A percentile compares a stretch with the other conserved stretches of the same genome.
phyloP scores from a whole-genome alignment of 345 rosid genomes.

The Erucastrum elatum region DNA sequence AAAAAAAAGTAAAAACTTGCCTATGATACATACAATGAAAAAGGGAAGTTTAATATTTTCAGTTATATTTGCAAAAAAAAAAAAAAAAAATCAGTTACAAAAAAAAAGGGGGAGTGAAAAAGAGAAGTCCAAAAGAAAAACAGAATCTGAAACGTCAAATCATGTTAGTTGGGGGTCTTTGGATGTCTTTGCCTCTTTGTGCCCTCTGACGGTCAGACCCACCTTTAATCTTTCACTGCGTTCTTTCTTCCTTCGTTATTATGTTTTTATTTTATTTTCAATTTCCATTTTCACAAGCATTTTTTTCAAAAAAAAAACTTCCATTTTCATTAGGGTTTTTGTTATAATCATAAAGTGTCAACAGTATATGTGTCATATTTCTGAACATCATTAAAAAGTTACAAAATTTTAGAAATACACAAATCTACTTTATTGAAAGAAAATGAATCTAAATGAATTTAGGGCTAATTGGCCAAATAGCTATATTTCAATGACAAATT shows the following conservation, averaged over 20 bases:
- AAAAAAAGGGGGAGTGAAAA: neutral
- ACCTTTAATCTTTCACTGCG: neutral
- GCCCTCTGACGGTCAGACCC: constrained; percentile 26
- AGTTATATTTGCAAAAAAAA: too few relatives aligned
- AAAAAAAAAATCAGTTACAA: too few relatives aligned
- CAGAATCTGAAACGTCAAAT: constrained; percentile 98
- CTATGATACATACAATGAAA: neutral
- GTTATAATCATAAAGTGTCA: neutral
- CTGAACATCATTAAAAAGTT: neutral
- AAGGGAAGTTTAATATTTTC: neutral
- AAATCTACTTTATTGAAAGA: too few relatives aligned
- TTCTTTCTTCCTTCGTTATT: constrained; percentile 18
- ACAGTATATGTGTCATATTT: neutral
- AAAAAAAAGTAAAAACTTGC: neutral
- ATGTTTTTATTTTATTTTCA: neutral
- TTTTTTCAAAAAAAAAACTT: neutral
- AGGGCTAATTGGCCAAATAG: too few relatives aligned
- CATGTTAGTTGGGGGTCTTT: constrained; percentile 65
- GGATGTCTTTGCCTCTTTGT: constrained; percentile 47
- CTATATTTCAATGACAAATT: too few relatives aligned
- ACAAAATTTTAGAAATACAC: neutral
- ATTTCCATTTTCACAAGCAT: neutral
- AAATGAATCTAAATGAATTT: too few relatives aligned
- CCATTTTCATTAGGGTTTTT: neutral
- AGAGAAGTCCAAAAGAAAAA: constrained; percentile 33